Evolutionary conservation across 2,329 filamentous ascomycete species (phyloP), one percentile per base, ranked within the genome.

Genomic region (Fusarium pseudocircinatum): DNA sequence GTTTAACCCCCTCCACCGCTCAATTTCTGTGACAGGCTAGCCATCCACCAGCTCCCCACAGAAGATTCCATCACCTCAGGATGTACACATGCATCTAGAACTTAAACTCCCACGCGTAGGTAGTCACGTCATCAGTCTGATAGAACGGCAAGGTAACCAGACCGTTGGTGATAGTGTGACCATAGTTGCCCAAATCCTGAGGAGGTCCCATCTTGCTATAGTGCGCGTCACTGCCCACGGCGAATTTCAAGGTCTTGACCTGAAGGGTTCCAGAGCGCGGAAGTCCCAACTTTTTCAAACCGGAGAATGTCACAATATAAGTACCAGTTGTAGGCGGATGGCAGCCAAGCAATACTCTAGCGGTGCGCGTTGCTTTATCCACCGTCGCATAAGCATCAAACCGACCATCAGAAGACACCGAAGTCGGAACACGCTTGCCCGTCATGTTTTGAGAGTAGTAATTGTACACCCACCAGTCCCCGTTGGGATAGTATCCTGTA

Each of bases 191-290:
- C 24, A 53, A 16, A 4, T 53, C 50, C 11, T 26, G 6, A 22
- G 50, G 50, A 16, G 50, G 14, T 1, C 50, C 50, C 34, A 53
- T 12, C 50, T 37, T 4, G 24, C 50, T 37, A 3, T 37, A 53
- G 20, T 53, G 50, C 13, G 1, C 50, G 4, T 53, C 50, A 28
- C 34, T 28, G 10, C 50, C 50, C n/a, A 37, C 50, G 6, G 10
- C 50, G 15, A 53, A 53, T 6, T 53, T 53, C 50, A 14, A 28
- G 7, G 50, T 53, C 34, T 24, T 53, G 20, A 53, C 50, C 18
- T 53, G 32, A 14, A 53, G 50, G 0, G 50, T 53, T 37, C 50
- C 50, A 18, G 24, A 28, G 28, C 24, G 26, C 6, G 49, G 34
- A 2, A 53, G 20, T 4, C 50, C 50, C 24, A 53, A 10, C 32